Base-by-base conservation (phyloP, 441 rosid genomes). In the Rhodomyrtus psidioides region DNA sequence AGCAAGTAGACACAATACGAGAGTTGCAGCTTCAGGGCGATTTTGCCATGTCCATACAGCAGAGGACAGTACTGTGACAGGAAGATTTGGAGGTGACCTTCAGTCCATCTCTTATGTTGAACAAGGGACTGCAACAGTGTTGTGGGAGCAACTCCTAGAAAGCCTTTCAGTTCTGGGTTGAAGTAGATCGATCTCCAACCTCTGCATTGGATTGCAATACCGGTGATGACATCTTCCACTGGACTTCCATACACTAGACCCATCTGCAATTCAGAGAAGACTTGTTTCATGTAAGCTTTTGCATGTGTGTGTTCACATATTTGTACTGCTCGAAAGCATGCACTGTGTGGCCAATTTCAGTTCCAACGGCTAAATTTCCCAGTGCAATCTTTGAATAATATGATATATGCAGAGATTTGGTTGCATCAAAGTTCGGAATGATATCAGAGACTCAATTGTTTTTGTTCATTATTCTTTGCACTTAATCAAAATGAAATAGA, bases 91-190 rank as follows among this genome's bases (percentile, higher is more conserved):
- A 89, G 86, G 83, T 55, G 1, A 8, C 89, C 91, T 46, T 89
- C 91, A 13, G 86, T 74, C 91, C 91, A 89, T 59, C 91, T 65
- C 59, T 82, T 89, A 76, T 30, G 55, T 81, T 89, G 91, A 75
- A 87, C 81, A 13, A 89, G 86, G 16, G 81, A 14, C 55, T 42
- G 79, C 83, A 82, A 86, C 51, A 89, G 79, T 8, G 87, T 87
- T 6, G 17, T 85, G 49, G 91, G 89, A 19, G 84, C 88, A 28
- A 89, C 86, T 21, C 91, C 91, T 46, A 89, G 44, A 54, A 89
- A 89, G 26, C 86, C 89, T 39, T 57, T 56, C 53, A 46, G 55
- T 30, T 55, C 1, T 8, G 90, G 88, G 74, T 85, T 79, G 79
- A 85, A 89, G 70, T 7, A 87, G 6, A 87, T 7, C 9, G 90